These are phyloP conservation scores for Priceomyces carsonii DNA, from an alignment of 805 yeast genomes.

Conservation along the genomic window DNA sequence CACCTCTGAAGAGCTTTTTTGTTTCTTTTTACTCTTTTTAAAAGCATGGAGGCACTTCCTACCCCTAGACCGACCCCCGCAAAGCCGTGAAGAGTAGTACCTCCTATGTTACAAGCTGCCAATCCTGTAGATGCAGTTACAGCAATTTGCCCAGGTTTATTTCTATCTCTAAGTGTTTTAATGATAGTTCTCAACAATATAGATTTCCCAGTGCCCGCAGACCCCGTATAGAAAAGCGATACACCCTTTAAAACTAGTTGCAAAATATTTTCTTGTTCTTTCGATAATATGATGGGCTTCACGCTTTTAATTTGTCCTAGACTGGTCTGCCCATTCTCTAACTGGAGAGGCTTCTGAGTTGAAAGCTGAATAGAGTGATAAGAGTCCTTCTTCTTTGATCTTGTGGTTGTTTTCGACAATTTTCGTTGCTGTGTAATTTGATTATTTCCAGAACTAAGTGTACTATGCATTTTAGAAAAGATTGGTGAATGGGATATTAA, in stretches of 20 bases:
- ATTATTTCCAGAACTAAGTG: too few species aligned
- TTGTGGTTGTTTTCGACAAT: constrained; percentile 8
- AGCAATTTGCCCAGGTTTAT: constrained; percentile 56
- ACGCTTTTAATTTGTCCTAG: constrained; percentile 23
- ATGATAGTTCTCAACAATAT: constrained; percentile 71
- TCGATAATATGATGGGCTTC: constrained; percentile 36
- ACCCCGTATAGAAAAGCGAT: constrained; percentile 89
- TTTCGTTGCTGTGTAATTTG: constrained; percentile 5
- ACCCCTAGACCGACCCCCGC: constrained; percentile 77
- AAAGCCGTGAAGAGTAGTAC: constrained; percentile 73
- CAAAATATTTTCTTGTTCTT: constrained; percentile 68
- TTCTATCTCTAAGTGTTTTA: constrained; percentile 46
- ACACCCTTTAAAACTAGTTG: constrained; percentile 62
- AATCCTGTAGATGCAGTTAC: constrained; percentile 85
- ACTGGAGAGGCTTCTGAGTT: constrained; percentile 20
- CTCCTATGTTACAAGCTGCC: constrained; percentile 82
- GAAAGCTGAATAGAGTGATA: constrained; percentile 30
- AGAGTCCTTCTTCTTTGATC: constrained; percentile 6
- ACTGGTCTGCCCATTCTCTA: neutral
- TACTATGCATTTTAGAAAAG: too few species aligned
- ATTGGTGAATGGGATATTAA: too few species aligned
- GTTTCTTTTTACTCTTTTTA: constrained; percentile 54
- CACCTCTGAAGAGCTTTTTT: constrained; percentile 54
- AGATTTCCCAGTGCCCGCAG: constrained; percentile 98
- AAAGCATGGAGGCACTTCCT: constrained; percentile 47